These are phyloP conservation scores for Rhizopus microsporus DNA, from an alignment of 371 early-diverging fungal species.

Conservation along the genomic window DNA sequence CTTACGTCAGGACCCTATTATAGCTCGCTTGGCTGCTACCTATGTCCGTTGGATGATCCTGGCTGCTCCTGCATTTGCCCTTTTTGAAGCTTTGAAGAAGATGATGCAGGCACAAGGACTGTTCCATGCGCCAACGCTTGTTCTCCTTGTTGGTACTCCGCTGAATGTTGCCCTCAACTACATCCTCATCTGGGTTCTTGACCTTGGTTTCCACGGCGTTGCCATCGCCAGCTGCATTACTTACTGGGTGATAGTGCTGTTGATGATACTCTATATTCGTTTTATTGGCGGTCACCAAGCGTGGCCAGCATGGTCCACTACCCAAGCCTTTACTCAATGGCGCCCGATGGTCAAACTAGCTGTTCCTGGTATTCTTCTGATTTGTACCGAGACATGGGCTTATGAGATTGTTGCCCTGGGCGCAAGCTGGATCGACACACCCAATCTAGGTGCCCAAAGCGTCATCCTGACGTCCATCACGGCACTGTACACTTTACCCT, in stretches of 20 bases:
- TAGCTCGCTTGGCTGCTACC: constrained; percentile 31
- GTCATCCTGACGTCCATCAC: constrained; percentile 73
- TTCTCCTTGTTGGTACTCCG: constrained; percentile 66
- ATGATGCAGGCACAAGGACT: constrained; percentile 82
- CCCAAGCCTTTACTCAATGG: constrained; percentile 59
- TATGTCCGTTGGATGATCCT: constrained; percentile 70
- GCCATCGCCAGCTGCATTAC: constrained; percentile 76
- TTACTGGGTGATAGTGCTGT: constrained; percentile 63
- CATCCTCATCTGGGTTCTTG: constrained; percentile 67
- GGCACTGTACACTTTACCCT: constrained; percentile 68
- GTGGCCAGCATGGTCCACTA: constrained; percentile 79
- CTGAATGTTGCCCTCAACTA: constrained; percentile 73
- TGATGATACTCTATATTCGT: constrained; percentile 62
- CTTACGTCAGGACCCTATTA: constrained; percentile 35
- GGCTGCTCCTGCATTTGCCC: constrained; percentile 69
- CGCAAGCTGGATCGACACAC: constrained; percentile 76
- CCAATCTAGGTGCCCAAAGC: constrained; percentile 80
- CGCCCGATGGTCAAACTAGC: constrained; percentile 70
- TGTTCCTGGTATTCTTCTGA: constrained; percentile 67
- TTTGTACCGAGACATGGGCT: constrained; percentile 69
- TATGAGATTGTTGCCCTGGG: constrained; percentile 65
- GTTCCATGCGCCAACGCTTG: constrained; percentile 73
- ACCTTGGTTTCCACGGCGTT: constrained; percentile 80
- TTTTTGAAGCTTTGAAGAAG: constrained; percentile 75
- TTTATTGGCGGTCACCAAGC: constrained; percentile 66